Conservation (phyloP, 306 rosid genomes). For the Citrullus colocynthis region DNA sequence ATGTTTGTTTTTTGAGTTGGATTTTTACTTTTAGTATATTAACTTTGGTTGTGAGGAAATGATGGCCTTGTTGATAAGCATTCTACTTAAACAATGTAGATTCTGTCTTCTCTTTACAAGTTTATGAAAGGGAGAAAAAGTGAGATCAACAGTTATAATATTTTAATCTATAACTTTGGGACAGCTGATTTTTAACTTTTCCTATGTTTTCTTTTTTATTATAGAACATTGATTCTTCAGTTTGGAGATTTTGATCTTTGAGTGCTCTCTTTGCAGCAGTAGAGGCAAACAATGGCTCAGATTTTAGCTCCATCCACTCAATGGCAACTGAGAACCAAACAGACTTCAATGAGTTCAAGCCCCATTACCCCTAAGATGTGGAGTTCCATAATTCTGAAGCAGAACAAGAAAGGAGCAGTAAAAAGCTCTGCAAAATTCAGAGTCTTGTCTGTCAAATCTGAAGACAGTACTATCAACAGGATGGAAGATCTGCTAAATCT, state of each 20-base stretch:
- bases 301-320: slow-evolving; percentile 91
- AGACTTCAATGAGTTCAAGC: slow-evolving; percentile 29
- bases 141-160: neutral
- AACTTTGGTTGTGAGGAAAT: neutral
- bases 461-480: slow-evolving; percentile 58
- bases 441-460: slow-evolving; percentile 51
- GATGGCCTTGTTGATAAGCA: neutral
- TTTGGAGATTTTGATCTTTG: neutral
- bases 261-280: slow-evolving; percentile 16
- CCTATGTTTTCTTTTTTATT: neutral
- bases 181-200: neutral
- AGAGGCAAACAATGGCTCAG: slow-evolving; percentile 66
- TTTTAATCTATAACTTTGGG: neutral
- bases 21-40: neutral
- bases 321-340: slow-evolving; percentile 66
- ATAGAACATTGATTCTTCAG: neutral
- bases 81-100: neutral
- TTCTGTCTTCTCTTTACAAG: neutral
- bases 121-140: neutral
- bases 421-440: slow-evolving; percentile 43
- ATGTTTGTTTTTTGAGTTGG: neutral
- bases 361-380: slow-evolving; percentile 61
- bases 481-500: slow-evolving; percentile 60
- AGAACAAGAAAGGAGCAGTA: slow-evolving; percentile 43
- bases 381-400: slow-evolving; percentile 59